These are phyloP conservation scores for Alternaria angustiovoidea DNA, from an alignment of 2,329 filamentous ascomycete genomes.

Conservation along the genomic window DNA sequence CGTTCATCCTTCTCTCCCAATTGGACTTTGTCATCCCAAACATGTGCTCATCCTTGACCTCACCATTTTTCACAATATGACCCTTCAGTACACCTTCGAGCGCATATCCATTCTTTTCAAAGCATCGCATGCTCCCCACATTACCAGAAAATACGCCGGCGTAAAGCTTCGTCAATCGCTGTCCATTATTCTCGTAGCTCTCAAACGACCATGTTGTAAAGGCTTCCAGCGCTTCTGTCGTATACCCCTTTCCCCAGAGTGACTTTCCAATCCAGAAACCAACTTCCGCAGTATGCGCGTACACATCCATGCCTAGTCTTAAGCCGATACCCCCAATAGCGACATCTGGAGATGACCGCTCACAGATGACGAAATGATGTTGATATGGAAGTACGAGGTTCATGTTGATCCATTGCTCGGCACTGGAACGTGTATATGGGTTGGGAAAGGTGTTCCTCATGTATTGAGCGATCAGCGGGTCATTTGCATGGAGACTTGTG, in stretches of 20 bases:
- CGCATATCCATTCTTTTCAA: conserved; percentile 51
- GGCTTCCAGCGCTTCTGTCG: conserved; percentile 42
- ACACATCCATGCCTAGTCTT: conserved; percentile 46
- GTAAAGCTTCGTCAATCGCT: conserved; percentile 40
- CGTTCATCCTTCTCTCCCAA: conserved; percentile 30
- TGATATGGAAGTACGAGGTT: conserved; percentile 25
- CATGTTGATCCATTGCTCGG: conserved; percentile 47
- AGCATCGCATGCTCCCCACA: conserved; percentile 43
- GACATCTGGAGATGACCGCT: conserved; percentile 15
- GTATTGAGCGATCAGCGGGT: conserved; percentile 43
- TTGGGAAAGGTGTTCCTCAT: conserved; percentile 51
- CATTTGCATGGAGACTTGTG: conserved; percentile 38
- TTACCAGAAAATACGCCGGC: conserved; percentile 45
- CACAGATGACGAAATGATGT: conserved; percentile 31
- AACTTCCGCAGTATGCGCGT: conserved; percentile 49
- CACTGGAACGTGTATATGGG: conserved; percentile 49
- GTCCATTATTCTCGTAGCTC: conserved; percentile 30
- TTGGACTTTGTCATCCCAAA: conserved; percentile 48
- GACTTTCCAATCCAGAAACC: conserved; percentile 55
- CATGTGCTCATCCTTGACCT: conserved; percentile 41
- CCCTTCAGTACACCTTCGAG: conserved; percentile 49
- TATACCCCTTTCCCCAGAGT: conserved; percentile 48
- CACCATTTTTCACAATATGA: conserved; percentile 47
- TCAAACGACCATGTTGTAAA: conserved; percentile 49
- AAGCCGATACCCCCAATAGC: conserved; percentile 52